Base-by-base conservation (phyloP, 2,329 filamentous ascomycete genomes). In the Metarhizium sp. region DNA sequence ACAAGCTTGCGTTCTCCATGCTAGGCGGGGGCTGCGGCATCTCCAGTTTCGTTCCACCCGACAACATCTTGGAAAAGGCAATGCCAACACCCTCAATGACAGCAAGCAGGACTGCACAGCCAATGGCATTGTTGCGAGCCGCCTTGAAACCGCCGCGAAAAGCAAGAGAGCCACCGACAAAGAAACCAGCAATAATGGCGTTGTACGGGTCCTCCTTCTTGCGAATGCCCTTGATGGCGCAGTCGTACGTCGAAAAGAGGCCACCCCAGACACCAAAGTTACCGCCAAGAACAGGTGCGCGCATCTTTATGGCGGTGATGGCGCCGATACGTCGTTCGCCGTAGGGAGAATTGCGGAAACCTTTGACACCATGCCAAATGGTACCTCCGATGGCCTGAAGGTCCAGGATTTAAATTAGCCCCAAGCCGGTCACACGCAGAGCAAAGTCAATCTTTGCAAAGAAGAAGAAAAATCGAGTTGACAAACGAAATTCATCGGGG, bases 171-270 rank as follows among this genome's bases (percentile, higher is more conserved):
- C 94, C 94, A 66, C 91, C 92, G 4, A 94, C 97, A 73, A 96
- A 92, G 80, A 96, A 96, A 54, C 94, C 94, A 46, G 92, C 94
- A 64, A 92, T 95, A 71, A 99, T 97, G 66, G 92, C 91, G 75
- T 97, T 97, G 78, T 91, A 97, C 14, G 94, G 91, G 71, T 97
- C 94, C 73, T 99, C 94, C 85, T 96, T 97, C 80, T 94, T 90
- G 61, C 91, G 79, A 55, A 92, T 77, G 56, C 92, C 92, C 80
- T 97, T 99, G 59, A 96, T 88, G 25, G 92, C 88, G 77, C 94
- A 99, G 76, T 99, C 94, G 68, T 92, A 97, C 59, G 90, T 95
- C 65, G 86, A 90, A 79, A 97, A 97, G 56, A 97, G 78, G 62
- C 94, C 94, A 69, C 94, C 92, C 92, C 94, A 97, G 56, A 95